Evolutionary conservation across 129 eudicot genomes (phyloP), one percentile per base, ranked within the genome.

Genomic region (Gnaphalium uliginosum): DNA sequence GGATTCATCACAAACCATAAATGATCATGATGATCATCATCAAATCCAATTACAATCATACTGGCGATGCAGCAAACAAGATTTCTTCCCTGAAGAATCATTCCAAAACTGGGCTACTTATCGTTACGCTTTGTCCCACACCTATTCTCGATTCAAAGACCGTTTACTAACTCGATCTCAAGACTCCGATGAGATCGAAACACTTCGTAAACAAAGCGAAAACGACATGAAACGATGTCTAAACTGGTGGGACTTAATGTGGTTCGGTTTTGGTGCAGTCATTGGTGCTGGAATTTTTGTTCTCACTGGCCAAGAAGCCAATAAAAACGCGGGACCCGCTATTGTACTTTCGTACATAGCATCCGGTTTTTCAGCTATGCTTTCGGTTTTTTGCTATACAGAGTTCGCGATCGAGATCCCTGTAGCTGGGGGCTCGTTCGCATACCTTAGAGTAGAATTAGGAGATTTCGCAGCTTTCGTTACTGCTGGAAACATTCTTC

Each of bases 281-380:
- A 89, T 92, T 17, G 98, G 98, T 0, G 91, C 98, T 19, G 98
- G 98, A 29, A 89, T 92, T 22, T 92, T 89, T 30, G 92, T 92
- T 1, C 93, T 92, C 39, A 92, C 96, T 13, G 98, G 98, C 48
- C 91, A 84, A 69, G 92, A 89, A 69, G 93, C 94, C 19, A 80
- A 71, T 18, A 1, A 69, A 8, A 82, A 84, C 61, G 93, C 96
- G 1, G 98, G 98, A n/a, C 90, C 98, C 0, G 93, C 98, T 59
- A 83, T 92, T 13, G 94, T 89, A 1, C 68, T 89, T 19, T 92
- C 98, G 1, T 92, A 86, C 54, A 86, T 74, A 3, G 86, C 86
- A 1, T 86, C 98, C 0, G 98, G 98, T 23, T 23, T 89, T 3
- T 89, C 98, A 0, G 98, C 96, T 14, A 84, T 89, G 93, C 96